phyloP scores from a whole-genome alignment of 495 filamentous ascomycete species.

The Pyrenula aspistea region DNA sequence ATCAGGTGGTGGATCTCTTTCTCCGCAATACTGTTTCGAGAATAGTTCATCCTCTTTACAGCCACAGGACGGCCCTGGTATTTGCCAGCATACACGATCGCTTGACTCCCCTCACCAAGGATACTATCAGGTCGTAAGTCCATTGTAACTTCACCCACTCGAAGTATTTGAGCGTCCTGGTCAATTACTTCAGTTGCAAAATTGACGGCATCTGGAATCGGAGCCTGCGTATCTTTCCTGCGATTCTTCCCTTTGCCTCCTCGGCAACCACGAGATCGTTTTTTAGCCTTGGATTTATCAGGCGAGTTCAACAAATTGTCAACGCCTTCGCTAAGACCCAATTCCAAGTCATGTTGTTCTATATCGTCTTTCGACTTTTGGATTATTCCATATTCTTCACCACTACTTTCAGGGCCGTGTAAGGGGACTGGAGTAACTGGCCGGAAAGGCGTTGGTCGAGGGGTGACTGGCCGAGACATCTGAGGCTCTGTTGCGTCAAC shows the following conservation, averaged over 20 bases:
- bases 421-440: neutral
- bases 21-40: constrained; percentile 89
- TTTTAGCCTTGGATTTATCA: neutral
- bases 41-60: constrained; percentile 90
- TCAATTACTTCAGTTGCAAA: neutral
- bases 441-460: neutral
- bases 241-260: neutral
- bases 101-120: neutral
- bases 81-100: constrained; percentile 66
- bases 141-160: neutral
- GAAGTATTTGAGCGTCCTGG: neutral
- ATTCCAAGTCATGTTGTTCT: too few species aligned
- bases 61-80: constrained; percentile 89
- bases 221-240: neutral
- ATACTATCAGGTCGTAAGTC: neutral
- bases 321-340: too few species aligned
- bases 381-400: neutral
- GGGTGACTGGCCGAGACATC: neutral
- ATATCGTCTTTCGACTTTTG: neutral
- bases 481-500: neutral
- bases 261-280: neutral
- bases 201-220: neutral
- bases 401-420: neutral
- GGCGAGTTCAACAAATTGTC: neutral
- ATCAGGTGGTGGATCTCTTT: constrained; percentile 84